These are phyloP conservation scores for Malus sylvestris DNA, from an alignment of 306 rosid genomes.

Conservation along the genomic window DNA sequence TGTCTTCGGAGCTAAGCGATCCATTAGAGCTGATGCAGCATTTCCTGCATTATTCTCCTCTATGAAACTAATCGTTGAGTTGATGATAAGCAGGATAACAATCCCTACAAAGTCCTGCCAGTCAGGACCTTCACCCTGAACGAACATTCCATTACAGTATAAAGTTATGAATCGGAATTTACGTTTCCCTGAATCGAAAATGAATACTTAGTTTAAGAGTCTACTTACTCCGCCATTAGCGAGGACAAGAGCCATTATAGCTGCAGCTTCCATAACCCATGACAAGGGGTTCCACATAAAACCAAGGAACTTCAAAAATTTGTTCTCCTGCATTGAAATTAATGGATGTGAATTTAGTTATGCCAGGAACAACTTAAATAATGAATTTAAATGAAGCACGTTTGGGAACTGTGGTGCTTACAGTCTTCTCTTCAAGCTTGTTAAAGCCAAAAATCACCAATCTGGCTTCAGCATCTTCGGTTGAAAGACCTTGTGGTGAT, in stretches of 20 bases:
- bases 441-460: slow-evolving; percentile 61
- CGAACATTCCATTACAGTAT: slow-evolving; percentile 8
- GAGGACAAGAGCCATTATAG: slow-evolving; percentile 75
- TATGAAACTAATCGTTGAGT: slow-evolving; percentile 84
- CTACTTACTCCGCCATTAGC: slow-evolving; percentile 86
- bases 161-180: slow-evolving; percentile 7
- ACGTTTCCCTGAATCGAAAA: neutral
- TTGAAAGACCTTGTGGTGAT: slow-evolving; percentile 59
- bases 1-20: slow-evolving; percentile 75
- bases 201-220: neutral
- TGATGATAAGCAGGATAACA: slow-evolving; percentile 56
- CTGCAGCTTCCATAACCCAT: slow-evolving; percentile 99
- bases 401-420: slow-evolving; percentile 15
- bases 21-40: slow-evolving; percentile 85
- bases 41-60: slow-evolving; percentile 89
- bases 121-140: slow-evolving; percentile 84
- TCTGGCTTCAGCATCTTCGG: slow-evolving; percentile 71
- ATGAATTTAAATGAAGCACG: neutral
- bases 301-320: slow-evolving; percentile 63
- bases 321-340: slow-evolving; percentile 58
- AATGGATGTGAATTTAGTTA: neutral
- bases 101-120: slow-evolving; percentile 93
- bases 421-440: slow-evolving; percentile 75
- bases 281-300: slow-evolving; percentile 95
- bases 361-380: neutral